phyloP scores from a whole-genome alignment of 805 yeast species.

The Candida bentonensis region DNA sequence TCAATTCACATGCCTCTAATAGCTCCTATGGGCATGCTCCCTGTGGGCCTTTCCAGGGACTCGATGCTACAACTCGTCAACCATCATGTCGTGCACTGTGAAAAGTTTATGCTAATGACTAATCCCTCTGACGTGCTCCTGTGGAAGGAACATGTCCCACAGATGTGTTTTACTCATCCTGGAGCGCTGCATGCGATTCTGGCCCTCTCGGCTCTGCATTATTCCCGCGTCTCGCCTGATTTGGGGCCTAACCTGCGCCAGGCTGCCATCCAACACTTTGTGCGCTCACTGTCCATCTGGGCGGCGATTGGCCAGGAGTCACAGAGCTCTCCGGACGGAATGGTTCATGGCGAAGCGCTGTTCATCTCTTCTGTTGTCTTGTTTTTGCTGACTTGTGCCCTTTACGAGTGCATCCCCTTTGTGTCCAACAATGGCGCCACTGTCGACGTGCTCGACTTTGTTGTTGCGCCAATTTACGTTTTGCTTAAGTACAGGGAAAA shows the following conservation, averaged over 20 bases:
- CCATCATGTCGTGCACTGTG: not conserved
- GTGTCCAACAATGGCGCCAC: not conserved
- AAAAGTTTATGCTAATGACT: not conserved
- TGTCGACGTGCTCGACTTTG: not conserved
- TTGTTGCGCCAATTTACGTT: not conserved
- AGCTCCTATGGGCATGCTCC: not conserved
- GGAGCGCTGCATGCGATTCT: not conserved
- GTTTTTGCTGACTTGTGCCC: not conserved
- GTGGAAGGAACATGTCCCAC: conserved; percentile 1
- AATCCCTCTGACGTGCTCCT: not conserved
- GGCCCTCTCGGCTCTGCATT: not conserved
- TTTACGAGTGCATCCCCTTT: not conserved
- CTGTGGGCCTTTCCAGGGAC: not conserved
- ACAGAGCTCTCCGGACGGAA: not conserved
- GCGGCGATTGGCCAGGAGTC: not conserved
- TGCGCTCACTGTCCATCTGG: not conserved
- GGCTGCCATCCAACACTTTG: not conserved
- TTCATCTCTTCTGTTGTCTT: not conserved
- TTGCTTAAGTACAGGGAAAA: not conserved
- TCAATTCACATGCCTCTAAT: not conserved
- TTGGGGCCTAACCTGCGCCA: not conserved
- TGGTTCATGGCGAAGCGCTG: not conserved
- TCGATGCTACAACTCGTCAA: not conserved
- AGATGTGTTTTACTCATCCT: not conserved
- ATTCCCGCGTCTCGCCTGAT: not conserved